phyloP scores from a whole-genome alignment of 192 early-diverging fungal genomes.

The Umbelopsis isabellina region DNA sequence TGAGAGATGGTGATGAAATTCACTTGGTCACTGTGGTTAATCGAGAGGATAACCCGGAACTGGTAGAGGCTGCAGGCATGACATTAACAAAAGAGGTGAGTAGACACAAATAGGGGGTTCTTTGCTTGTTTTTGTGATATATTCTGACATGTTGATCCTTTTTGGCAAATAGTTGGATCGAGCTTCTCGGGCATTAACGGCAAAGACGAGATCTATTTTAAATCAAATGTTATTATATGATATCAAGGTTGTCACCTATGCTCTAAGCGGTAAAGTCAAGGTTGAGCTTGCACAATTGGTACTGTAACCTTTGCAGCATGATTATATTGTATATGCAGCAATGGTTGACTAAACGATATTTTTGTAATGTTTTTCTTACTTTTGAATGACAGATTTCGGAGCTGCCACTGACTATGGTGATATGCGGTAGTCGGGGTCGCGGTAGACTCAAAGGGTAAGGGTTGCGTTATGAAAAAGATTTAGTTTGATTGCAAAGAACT shows the following conservation, averaged over 20 bases:
- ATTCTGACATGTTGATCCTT: not conserved
- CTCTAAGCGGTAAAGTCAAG: constrained; percentile 34
- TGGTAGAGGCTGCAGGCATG: constrained; percentile 24
- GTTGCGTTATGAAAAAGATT: not conserved
- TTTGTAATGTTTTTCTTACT: too few relatives aligned
- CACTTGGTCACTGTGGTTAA: constrained; percentile 50
- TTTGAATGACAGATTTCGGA: constrained; percentile 44
- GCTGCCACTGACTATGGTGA: constrained; percentile 46
- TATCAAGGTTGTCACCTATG: constrained; percentile 33
- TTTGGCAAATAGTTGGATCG: constrained; percentile 26
- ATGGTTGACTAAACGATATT: not conserved
- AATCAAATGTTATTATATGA: constrained; percentile 41
- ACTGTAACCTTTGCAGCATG: not conserved
- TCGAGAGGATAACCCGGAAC: constrained; percentile 42
- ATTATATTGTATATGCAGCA: not conserved
- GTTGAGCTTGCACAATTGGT: constrained; percentile 33
- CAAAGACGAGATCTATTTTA: constrained; percentile 30
- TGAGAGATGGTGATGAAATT: constrained; percentile 52
- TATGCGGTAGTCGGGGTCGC: constrained; percentile 51
- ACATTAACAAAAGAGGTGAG: constrained; percentile 31
- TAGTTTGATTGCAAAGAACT: not conserved
- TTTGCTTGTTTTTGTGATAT: not conserved
- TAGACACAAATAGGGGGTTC: not conserved
- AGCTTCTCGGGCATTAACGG: constrained; percentile 18
- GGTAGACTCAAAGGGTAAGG: constrained; percentile 48